Evolutionary conservation across 208 protist species (phyloP).

Genomic region (Leishmania major): DNA sequence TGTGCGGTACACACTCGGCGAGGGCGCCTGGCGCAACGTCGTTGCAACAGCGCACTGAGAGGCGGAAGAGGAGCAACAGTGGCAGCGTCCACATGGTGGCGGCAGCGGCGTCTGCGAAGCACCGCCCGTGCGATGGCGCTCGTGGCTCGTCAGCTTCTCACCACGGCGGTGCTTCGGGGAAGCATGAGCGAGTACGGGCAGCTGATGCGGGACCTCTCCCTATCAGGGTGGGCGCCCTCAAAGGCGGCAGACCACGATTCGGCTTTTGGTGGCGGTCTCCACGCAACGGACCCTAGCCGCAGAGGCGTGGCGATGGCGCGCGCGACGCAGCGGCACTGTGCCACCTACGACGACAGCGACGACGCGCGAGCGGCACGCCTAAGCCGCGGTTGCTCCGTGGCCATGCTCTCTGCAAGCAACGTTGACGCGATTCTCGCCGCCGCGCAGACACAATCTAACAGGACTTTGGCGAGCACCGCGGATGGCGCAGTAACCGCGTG

Average conservation of each 20-base stretch:
- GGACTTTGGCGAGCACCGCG: neutral
- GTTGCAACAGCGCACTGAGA: neutral
- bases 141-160: slow-evolving; percentile 20
- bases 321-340: neutral
- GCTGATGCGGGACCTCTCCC: slow-evolving; percentile 18
- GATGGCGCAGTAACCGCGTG: too few species aligned
- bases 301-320: neutral
- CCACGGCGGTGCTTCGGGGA: slow-evolving; percentile 21
- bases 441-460: neutral
- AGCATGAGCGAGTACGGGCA: slow-evolving; percentile 32
- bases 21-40: neutral
- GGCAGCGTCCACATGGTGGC: slow-evolving; percentile 1
- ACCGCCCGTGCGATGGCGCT: neutral
- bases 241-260: neutral
- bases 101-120: slow-evolving; percentile 1
- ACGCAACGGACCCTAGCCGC: neutral
- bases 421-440: slow-evolving; percentile 1
- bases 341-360: neutral
- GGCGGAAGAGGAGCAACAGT: neutral
- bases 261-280: neutral
- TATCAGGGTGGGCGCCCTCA: neutral
- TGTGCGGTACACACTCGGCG: neutral
- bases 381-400: slow-evolving; percentile 25
- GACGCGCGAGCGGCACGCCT: slow-evolving; percentile 15
- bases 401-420: slow-evolving; percentile 14